Evolutionary conservation across 768 basidiomycete genomes (phyloP).

Genomic region (Boletus rubropictus): DNA sequence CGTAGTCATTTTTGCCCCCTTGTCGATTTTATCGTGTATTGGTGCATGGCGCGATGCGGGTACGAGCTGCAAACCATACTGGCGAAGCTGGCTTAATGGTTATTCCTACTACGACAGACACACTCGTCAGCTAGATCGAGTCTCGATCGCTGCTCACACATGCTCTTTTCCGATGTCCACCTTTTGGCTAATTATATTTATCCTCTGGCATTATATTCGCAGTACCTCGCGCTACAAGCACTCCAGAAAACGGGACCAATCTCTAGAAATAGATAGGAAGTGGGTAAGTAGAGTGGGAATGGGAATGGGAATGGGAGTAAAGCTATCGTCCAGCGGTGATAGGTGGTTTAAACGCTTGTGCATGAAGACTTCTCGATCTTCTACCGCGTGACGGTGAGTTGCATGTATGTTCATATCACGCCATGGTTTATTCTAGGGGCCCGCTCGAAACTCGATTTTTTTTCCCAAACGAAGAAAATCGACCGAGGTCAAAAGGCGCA

Average conservation of each 20-base stretch:
- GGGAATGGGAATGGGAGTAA: constrained; percentile 9
- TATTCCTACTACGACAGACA: background rate
- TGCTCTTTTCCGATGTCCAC: background rate
- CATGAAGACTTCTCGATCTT: background rate
- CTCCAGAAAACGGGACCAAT: constrained; percentile 3
- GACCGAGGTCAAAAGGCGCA: background rate
- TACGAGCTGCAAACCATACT: background rate
- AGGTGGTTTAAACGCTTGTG: background rate
- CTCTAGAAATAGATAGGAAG: constrained; percentile 12
- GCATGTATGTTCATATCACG: constrained; percentile 1
- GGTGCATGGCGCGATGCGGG: background rate
- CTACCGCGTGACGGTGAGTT: constrained; percentile 15
- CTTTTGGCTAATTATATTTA: constrained; percentile 9
- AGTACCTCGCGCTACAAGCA: background rate
- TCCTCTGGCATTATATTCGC: constrained; percentile 1
- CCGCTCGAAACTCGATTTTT: background rate
- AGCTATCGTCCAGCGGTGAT: constrained; percentile 13
- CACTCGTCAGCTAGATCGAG: background rate
- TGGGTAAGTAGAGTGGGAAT: background rate
- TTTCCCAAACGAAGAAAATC: background rate
- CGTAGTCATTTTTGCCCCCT: background rate
- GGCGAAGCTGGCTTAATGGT: background rate
- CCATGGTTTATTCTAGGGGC: background rate
- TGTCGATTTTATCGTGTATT: constrained; percentile 1
- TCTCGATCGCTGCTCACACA: constrained; percentile 6